These are phyloP conservation scores for Erythrophleum ivorense DNA, from an alignment of 331 rosid genomes.

Conservation along the genomic window DNA sequence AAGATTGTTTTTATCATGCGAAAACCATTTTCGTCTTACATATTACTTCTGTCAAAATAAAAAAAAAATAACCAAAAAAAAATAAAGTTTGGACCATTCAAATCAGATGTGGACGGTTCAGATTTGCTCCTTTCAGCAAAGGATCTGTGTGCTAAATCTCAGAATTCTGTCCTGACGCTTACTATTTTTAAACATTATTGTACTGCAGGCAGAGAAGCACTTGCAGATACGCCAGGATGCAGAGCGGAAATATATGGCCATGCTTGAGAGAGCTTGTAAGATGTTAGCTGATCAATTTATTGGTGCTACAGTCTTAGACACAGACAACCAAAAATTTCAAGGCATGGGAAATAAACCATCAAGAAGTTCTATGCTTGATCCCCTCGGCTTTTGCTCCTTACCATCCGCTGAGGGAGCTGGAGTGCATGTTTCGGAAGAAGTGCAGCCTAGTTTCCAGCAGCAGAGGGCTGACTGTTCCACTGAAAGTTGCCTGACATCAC, in stretches of 20 bases:
- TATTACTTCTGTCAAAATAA: too few relatives aligned
- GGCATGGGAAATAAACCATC: not conserved
- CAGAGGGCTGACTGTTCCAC: not conserved
- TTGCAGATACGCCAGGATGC: slow-evolving; percentile 24
- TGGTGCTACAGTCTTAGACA: not conserved
- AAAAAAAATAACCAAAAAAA: too few relatives aligned
- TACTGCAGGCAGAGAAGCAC: slow-evolving; percentile 11
- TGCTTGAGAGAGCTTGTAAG: slow-evolving; percentile 25
- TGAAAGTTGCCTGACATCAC: slow-evolving; percentile 17
- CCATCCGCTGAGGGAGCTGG: not conserved
- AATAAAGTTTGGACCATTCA: too few relatives aligned
- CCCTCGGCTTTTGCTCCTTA: not conserved
- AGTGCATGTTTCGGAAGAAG: not conserved
- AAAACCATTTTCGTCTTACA: too few relatives aligned
- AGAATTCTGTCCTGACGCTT: not conserved
- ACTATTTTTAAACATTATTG: not conserved
- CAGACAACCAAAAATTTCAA: slow-evolving; percentile 1
- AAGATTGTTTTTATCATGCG: too few relatives aligned
- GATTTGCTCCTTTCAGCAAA: too few relatives aligned
- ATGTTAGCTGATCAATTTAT: slow-evolving; percentile 23
- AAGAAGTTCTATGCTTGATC: not conserved
- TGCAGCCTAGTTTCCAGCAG: not conserved
- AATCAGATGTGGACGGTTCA: too few relatives aligned
- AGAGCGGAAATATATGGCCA: slow-evolving; percentile 16
- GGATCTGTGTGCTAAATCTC: not conserved